Conservation (phyloP, 148 eudicot species). For the Rhododendron williamsianum region DNA sequence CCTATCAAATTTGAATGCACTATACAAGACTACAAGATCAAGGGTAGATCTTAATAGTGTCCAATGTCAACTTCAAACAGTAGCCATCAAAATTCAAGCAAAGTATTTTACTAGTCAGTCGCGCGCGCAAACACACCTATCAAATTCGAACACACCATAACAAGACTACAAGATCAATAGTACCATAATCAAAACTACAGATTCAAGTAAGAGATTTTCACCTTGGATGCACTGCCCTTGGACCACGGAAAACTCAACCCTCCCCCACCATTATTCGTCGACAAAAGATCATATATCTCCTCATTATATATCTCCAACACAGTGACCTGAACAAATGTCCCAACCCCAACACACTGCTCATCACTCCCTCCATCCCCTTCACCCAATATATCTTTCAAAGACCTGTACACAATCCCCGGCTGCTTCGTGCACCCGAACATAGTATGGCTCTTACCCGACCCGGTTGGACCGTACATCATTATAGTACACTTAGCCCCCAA, state of each 20-base stretch:
- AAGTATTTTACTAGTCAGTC: background rate
- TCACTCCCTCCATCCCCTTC: background rate
- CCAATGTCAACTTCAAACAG: background rate
- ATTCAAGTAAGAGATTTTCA: slow-evolving; percentile 14
- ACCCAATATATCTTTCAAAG: too few relatives aligned
- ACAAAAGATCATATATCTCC: slow-evolving; percentile 88
- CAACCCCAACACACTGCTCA: slow-evolving; percentile 25
- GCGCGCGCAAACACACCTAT: background rate
- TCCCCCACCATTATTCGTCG: slow-evolving; percentile 49
- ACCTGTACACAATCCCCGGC: slow-evolving; percentile 78
- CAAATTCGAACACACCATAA: background rate
- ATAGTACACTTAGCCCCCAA: slow-evolving; percentile 89
- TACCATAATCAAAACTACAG: background rate
- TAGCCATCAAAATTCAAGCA: background rate
- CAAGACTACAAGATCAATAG: background rate
- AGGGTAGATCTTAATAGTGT: background rate
- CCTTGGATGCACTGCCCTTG: slow-evolving; percentile 89
- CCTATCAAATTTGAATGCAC: too few relatives aligned
- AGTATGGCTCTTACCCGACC: slow-evolving; percentile 91
- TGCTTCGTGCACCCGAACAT: slow-evolving; percentile 86
- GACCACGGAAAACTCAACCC: slow-evolving; percentile 76
- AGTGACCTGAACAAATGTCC: slow-evolving; percentile 74
- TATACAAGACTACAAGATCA: too few relatives aligned
- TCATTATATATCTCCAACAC: slow-evolving; percentile 95
- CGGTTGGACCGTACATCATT: slow-evolving; percentile 99